These are phyloP conservation scores for Lippia alba DNA, from an alignment of 305 asterid genomes.

Conservation along the genomic window DNA sequence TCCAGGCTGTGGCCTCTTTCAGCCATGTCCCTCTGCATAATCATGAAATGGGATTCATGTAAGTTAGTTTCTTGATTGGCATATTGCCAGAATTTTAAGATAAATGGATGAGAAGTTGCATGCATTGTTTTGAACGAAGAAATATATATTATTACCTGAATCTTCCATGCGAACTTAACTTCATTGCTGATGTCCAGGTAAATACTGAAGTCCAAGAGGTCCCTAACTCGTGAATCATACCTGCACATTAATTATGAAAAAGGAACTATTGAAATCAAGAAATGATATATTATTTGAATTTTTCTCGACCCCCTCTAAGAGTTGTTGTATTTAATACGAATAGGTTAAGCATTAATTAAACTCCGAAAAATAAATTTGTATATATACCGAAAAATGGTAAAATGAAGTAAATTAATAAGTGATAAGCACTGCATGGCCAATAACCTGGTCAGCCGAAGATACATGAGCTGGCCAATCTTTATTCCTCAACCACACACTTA, in stretches of 20 bases:
- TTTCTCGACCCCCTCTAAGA: no score
- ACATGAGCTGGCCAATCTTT: slow-evolving; percentile 31
- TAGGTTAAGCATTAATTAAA: no score
- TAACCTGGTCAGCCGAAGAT: slow-evolving; percentile 8
- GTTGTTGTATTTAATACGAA: not conserved
- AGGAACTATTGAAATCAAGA: no score
- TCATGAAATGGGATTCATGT: not conserved
- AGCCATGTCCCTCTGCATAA: slow-evolving; percentile 94
- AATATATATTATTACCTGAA: slow-evolving; percentile 58
- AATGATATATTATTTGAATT: no score
- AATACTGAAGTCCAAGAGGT: slow-evolving; percentile 97
- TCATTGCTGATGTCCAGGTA: slow-evolving; percentile 96
- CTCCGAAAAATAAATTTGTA: no score
- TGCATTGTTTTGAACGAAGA: not conserved
- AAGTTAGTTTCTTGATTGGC: not conserved
- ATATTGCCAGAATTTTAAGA: no score
- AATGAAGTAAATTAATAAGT: not conserved
- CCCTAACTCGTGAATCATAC: slow-evolving; percentile 95
- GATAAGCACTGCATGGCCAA: slow-evolving; percentile 33
- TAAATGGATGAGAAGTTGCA: not conserved
- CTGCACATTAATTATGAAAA: slow-evolving; percentile 39
- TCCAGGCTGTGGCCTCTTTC: slow-evolving; percentile 99
- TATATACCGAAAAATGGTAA: no score
- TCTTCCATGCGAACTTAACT: slow-evolving; percentile 99
- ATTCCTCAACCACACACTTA: slow-evolving; percentile 38